Evolutionary conservation across 176 grass and related monocot species (phyloP).

Genomic region (Juncus inflexus): DNA sequence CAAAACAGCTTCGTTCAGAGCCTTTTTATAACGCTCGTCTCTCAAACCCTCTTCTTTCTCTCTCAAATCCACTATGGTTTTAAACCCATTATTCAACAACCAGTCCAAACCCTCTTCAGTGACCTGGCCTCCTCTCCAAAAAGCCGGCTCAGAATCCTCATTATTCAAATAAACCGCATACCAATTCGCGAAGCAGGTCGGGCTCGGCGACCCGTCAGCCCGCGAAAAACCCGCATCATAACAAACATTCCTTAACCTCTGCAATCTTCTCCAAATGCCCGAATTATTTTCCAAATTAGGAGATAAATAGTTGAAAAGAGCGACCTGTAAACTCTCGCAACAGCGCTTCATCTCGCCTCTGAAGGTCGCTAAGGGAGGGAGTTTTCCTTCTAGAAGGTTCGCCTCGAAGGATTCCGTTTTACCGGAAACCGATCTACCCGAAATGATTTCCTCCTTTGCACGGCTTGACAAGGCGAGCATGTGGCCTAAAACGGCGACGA

Average conservation of each 20-base stretch:
- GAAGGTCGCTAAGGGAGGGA: conserved; percentile 72
- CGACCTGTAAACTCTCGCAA: conserved; percentile 87
- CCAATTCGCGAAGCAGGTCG: conserved; percentile 92
- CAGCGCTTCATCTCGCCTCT: conserved; percentile 90
- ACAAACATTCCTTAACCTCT: conserved; percentile 83
- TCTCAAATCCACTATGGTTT: conserved; percentile 82
- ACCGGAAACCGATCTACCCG: conserved; percentile 45
- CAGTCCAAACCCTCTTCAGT: conserved; percentile 75
- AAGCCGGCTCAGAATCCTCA: conserved; percentile 73
- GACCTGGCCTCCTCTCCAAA: conserved; percentile 94
- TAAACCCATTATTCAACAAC: conserved; percentile 68
- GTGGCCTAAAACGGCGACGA: conserved; percentile 68
- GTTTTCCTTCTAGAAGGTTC: conserved; percentile 46
- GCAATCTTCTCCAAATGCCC: conserved; percentile 67
- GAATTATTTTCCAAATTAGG: conserved; percentile 37
- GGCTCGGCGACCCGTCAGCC: conserved; percentile 63
- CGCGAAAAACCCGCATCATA: conserved; percentile 88
- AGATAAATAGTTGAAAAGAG: conserved; percentile 56
- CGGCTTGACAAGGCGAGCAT: conserved; percentile 75
- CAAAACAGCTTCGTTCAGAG: conserved; percentile 59
- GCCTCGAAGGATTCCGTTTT: conserved; percentile 44
- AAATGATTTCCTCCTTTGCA: conserved; percentile 69
- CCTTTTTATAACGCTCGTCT: conserved; percentile 62
- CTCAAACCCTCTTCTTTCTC: conserved; percentile 50
- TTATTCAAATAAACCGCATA: conserved; percentile 48